These are phyloP conservation scores for Mrakia blollopis DNA, from an alignment of 768 basidiomycete genomes.

Conservation along the genomic window DNA sequence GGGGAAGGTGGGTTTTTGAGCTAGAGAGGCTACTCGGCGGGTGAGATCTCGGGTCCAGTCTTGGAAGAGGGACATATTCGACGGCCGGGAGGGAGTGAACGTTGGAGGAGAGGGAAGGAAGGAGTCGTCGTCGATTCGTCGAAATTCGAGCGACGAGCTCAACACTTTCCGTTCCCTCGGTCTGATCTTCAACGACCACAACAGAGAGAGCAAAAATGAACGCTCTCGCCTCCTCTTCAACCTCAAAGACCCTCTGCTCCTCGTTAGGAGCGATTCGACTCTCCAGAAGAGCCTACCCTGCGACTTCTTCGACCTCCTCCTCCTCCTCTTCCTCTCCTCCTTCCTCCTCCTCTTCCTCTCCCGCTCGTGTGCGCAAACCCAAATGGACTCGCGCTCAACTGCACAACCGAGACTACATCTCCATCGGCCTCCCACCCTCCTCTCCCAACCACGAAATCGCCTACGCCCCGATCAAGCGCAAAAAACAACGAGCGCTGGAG, in stretches of 20 bases:
- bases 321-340: neutral
- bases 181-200: neutral
- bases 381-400: neutral
- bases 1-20: conserved; percentile 8
- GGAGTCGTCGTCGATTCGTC: neutral
- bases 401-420: neutral
- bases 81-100: neutral
- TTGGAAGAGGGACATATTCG: neutral
- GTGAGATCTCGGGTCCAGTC: neutral
- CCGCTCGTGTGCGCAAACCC: neutral
- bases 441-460: neutral
- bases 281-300: neutral
- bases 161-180: neutral
- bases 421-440: neutral
- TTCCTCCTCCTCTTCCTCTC: neutral
- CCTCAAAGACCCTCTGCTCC: neutral
- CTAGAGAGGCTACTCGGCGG: neutral
- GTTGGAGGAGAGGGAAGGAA: neutral
- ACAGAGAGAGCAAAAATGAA: neutral
- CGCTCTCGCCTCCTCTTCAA: neutral
- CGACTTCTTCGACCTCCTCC: neutral
- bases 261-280: neutral
- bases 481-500: neutral
- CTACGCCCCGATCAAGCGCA: neutral
- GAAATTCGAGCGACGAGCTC: neutral